Evolutionary conservation across 2,329 filamentous ascomycete genomes (phyloP).

Genomic region (Verticillium albo-atrum): DNA sequence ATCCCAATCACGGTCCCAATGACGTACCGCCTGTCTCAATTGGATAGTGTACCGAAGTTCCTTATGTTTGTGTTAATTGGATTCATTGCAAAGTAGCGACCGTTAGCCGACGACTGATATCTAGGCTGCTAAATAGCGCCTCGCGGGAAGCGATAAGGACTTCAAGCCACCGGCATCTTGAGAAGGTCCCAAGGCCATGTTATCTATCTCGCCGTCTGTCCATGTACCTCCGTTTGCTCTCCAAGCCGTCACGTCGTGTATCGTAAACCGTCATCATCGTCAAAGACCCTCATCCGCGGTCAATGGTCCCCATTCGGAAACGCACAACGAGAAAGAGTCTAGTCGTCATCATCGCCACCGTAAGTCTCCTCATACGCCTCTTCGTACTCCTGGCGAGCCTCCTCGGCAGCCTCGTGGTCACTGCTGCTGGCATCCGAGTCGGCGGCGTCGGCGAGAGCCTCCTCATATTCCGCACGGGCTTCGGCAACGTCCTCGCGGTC

Average conservation of each 20-base stretch:
- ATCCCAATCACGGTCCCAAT: too few species aligned
- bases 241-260: background rate
- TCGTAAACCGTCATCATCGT: background rate
- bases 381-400: conserved; percentile 45
- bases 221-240: background rate
- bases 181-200: background rate
- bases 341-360: conserved; percentile 19
- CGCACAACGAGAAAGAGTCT: background rate
- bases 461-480: conserved; percentile 38
- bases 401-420: conserved; percentile 46
- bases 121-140: too few species aligned
- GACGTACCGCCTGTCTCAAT: too few species aligned
- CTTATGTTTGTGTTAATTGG: too few species aligned
- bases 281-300: background rate
- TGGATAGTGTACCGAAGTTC: too few species aligned
- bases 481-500: conserved; percentile 37
- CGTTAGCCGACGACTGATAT: too few species aligned
- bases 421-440: conserved; percentile 45
- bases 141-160: too few species aligned
- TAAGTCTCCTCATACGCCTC: conserved; percentile 44
- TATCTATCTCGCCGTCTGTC: background rate
- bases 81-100: too few species aligned
- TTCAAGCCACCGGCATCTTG: too few species aligned
- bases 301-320: background rate
- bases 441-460: conserved; percentile 31